Evolutionary conservation across 2,329 filamentous ascomycete species (phyloP).

Genomic region (Alternaria sp.): DNA sequence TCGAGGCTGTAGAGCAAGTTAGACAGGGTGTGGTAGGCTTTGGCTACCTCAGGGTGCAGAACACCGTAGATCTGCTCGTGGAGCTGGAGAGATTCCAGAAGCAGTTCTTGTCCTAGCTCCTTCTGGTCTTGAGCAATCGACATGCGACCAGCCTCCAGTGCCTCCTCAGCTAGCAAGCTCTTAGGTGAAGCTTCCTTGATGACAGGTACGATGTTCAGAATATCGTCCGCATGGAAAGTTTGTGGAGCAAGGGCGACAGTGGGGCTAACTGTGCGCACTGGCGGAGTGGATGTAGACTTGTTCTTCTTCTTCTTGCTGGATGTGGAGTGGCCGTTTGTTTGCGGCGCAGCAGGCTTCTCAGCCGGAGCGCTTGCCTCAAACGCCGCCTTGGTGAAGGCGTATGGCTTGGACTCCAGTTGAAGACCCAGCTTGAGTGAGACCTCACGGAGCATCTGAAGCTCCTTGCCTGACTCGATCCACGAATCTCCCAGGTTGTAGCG

Average conservation of each 20-base stretch:
- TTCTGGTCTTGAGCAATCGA: conserved; percentile 96
- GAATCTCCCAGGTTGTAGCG: conserved; percentile 74
- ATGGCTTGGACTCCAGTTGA: conserved; percentile 83
- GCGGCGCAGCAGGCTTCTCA: conserved; percentile 31
- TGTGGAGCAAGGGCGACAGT: conserved; percentile 57
- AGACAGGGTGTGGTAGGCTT: conserved; percentile 92
- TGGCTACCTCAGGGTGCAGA: conserved; percentile 92
- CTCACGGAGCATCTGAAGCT: conserved; percentile 87
- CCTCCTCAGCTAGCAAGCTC: conserved; percentile 92
- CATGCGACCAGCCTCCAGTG: conserved; percentile 92
- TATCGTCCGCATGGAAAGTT: conserved; percentile 84
- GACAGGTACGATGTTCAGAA: conserved; percentile 91
- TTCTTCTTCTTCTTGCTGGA: conserved; percentile 62
- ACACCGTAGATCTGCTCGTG: conserved; percentile 99
- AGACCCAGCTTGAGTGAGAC: conserved; percentile 88
- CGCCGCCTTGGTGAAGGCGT: conserved; percentile 66
- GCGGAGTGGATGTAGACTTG: conserved; percentile 61
- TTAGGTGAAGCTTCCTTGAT: conserved; percentile 94
- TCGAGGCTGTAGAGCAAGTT: conserved; percentile 98
- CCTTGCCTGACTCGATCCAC: conserved; percentile 74
- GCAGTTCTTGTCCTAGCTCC: conserved; percentile 92
- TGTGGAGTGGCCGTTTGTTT: conserved; percentile 51
- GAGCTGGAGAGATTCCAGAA: conserved; percentile 93
- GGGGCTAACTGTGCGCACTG: conserved; percentile 55
- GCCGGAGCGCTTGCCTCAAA: conserved; percentile 28